A percentile compares a stretch with the other conserved stretches of the same genome.
These are phyloP conservation scores for Ajuga reptans DNA, from an alignment of 305 asterid genomes.

Conservation along the genomic window DNA sequence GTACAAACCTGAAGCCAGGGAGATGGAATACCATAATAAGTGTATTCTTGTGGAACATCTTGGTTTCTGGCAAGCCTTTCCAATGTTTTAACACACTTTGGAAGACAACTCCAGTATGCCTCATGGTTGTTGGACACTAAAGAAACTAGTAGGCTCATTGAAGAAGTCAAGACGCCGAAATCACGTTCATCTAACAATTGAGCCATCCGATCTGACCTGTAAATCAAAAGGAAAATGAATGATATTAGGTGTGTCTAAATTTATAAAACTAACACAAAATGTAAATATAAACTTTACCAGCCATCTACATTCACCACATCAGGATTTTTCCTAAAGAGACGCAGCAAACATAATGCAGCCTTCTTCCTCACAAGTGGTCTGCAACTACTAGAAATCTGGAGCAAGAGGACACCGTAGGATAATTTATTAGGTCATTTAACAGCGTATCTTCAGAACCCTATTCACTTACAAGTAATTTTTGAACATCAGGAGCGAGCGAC, in stretches of 20 bases:
- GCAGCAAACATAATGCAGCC: constrained; percentile 93
- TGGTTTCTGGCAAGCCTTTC: constrained; percentile 96
- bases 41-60: constrained; percentile 97
- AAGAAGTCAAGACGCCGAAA: constrained; percentile 93
- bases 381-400: constrained; percentile 90
- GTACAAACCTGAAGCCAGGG: constrained; percentile 99
- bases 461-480: constrained; percentile 82
- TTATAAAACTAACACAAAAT: constrained; percentile 11
- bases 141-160: constrained; percentile 94
- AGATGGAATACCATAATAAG: constrained; percentile 97
- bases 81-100: constrained; percentile 83
- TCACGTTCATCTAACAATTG: constrained; percentile 98
- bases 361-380: constrained; percentile 99
- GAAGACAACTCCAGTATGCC: constrained; percentile 93
- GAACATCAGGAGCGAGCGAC: constrained; percentile 99
- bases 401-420: constrained; percentile 32
- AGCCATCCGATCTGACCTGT: constrained; percentile 97
- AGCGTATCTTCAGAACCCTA: constrained; percentile 22
- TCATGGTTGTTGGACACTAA: constrained; percentile 92
- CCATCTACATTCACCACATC: constrained; percentile 98
- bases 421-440: constrained; percentile 14
- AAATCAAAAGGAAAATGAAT: constrained; percentile 19
- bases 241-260: not conserved
- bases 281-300: constrained; percentile 47
- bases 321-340: constrained; percentile 90